Evolutionary conservation across 306 rosid genomes (phyloP), one percentile per base, ranked within the genome.

Genomic region (Morella rubra): DNA sequence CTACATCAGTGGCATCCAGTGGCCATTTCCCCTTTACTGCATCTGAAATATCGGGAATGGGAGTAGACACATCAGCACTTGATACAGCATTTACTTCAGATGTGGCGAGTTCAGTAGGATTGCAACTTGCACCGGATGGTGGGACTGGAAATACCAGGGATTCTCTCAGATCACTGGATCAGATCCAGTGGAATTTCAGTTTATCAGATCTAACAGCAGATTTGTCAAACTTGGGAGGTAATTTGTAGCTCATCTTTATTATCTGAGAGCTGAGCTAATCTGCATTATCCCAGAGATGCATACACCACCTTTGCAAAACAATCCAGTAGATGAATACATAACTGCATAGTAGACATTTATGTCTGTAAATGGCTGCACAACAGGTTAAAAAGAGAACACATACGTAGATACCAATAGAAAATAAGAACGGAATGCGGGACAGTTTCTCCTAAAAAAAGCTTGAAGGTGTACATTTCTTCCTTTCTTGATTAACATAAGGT

Each of bases 21-120:
- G 99, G 99, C 46, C 98, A 93, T 91, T 89, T 96, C 84, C 97
- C 99, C 65, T 96, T 93, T 84, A 86, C 93, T 16, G 91, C 98
- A 19, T 89, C 99, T 8, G 99, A 96, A 62, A 86, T 96, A 83
- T 88, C 98, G 46, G 99, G 97, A 86, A 93, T 96, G 85, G 98
- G 97, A 20, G 73, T 90, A 72, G 98, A 93, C 68, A 37, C 93
- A 41, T 93, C 97, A 0, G 88, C 88, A 50, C 93, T 96, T 52
- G 99, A 93, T 73, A 68, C 94, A 16, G 89, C 93, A 53, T 96
- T 96, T 86, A 91, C 96, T 45, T 91, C 99, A 73, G 99, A 96
- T 52, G 96, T 92, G 77, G 96, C 69, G 27, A 84, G 87, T 85
- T 91, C 98, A 15, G 93, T 86, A 7, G 97, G 98, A 58, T 69